Evolutionary conservation across 2,329 filamentous ascomycete species (phyloP), one percentile per base, ranked within the genome.

Genomic region (Ampelomyces quisqualis): DNA sequence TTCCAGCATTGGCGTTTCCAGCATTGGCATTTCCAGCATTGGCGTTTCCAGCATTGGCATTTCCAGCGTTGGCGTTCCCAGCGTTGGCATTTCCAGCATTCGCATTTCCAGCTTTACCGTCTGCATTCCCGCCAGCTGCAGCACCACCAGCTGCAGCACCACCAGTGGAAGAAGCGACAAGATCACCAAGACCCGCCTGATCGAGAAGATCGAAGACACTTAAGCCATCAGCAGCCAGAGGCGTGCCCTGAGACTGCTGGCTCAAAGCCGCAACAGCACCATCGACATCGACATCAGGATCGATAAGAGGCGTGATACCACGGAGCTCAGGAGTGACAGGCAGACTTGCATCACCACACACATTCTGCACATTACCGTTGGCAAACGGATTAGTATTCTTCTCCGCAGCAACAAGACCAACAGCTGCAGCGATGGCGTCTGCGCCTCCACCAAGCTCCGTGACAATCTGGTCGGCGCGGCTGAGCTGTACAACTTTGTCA

Each of bases 321-420:
- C 84, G 75, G 21, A 87, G 78, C 40, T 74, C 74, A 17, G 68
- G 67, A 6, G 79, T 85, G 21, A 73, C 77, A 8, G 84, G 84
- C 2, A 88, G 77, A 18, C 73, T 70, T 2, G 81, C 69, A 49
- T 87, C 81, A 24, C 72, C 76, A 68, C 84, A 87, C 60, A 88
- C 77, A 47, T 75, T 79, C 56, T 67, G 64, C 13, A 80, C 82
- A 22, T 80, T 73, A 56, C 70, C 71, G 47, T 78, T 76, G 40
- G 68, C 77, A 51, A 81, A 85, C 36, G 81, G 81, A 72, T 86
- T 86, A 72, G 85, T 85, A 76, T 87, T 86, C 68, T 85, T 82
- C 73, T 86, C 83, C 3, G 83, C 82, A 18, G 78, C 77, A 10
- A 86, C 82, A 24, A 86, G 74, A 11, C 76, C 77, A 43, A 76